Conservation (phyloP, 768 basidiomycete species). For the Pulveroboletus ravenelii region DNA sequence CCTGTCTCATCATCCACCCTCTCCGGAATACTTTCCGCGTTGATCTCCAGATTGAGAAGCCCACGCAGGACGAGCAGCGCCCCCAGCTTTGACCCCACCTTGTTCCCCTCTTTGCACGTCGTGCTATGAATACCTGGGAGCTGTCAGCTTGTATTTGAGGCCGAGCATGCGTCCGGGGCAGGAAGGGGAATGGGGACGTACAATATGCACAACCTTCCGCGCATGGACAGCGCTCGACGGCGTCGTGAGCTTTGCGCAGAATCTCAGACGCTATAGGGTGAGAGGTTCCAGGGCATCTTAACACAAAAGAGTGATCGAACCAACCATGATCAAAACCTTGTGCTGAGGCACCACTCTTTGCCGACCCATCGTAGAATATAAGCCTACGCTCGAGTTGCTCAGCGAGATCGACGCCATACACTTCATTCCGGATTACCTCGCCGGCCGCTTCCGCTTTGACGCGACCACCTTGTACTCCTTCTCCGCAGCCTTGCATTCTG, state of each 20-base stretch:
- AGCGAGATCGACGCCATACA: not conserved
- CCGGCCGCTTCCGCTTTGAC: constrained; percentile 62
- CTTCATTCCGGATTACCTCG: constrained; percentile 21
- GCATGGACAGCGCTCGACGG: constrained; percentile 61
- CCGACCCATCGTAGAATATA: constrained; percentile 74
- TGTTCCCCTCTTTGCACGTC: constrained; percentile 65
- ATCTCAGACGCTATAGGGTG: constrained; percentile 48
- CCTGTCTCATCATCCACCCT: constrained; percentile 27
- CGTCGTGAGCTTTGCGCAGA: constrained; percentile 52
- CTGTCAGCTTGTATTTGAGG: not conserved
- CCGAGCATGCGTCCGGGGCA: not conserved
- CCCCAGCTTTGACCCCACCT: constrained; percentile 73
- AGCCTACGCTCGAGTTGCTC: constrained; percentile 40
- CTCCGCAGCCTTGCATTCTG: constrained; percentile 78
- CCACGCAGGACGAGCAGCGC: constrained; percentile 61
- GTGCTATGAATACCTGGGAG: constrained; percentile 50
- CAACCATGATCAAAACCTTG: constrained; percentile 82
- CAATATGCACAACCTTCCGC: constrained; percentile 67
- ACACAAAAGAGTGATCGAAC: not conserved
- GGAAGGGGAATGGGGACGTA: constrained; percentile 26
- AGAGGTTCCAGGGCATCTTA: not conserved
- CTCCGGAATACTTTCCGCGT: constrained; percentile 35
- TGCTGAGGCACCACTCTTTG: constrained; percentile 65
- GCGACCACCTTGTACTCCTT: constrained; percentile 60
- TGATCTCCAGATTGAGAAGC: constrained; percentile 46